Percentiles rank a stretch among this genome's conserved stretches.
These are phyloP conservation scores for Dactylellina haptotyla DNA, from an alignment of 2,329 filamentous ascomycete genomes.

Conservation along the genomic window DNA sequence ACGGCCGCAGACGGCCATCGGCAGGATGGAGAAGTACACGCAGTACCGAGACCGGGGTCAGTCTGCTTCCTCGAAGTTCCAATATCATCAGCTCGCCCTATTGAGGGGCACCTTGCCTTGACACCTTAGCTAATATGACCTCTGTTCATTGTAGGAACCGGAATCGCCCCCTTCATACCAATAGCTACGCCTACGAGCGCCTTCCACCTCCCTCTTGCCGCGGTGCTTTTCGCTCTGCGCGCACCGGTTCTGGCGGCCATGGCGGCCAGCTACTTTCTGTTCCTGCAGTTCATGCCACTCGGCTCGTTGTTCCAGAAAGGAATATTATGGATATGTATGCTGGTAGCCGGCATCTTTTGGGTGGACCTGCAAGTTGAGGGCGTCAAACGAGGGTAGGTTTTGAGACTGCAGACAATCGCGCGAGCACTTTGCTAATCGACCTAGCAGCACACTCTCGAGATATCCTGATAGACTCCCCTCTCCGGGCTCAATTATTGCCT, in stretches of 20 bases:
- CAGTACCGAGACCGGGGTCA: conserved; percentile 91
- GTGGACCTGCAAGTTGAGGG: conserved; percentile 98
- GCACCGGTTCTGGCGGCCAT: conserved; percentile 79
- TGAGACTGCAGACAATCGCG: neutral
- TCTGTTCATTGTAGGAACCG: conserved; percentile 73
- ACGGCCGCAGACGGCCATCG: conserved; percentile 3
- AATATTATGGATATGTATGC: conserved; percentile 85
- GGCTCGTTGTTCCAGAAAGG: conserved; percentile 78
- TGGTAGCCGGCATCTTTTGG: conserved; percentile 95
- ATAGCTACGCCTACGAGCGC: conserved; percentile 73
- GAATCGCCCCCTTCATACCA: conserved; percentile 94
- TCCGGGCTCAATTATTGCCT: conserved; percentile 82
- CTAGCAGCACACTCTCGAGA: conserved; percentile 73
- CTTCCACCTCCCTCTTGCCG: conserved; percentile 72
- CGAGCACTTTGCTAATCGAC: neutral
- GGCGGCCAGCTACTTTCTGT: conserved; percentile 75
- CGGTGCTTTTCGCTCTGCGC: conserved; percentile 81
- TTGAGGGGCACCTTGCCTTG: too few species aligned
- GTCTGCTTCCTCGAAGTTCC: conserved; percentile 56
- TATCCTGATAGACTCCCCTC: conserved; percentile 80
- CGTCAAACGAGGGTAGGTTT: conserved; percentile 81
- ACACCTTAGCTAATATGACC: conserved; percentile 49
- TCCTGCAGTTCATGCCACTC: conserved; percentile 84
- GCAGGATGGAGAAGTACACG: conserved; percentile 88
- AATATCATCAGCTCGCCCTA: neutral